phyloP scores from a whole-genome alignment of 352 stramenopile species.

The Phytophthora kernoviae region DNA sequence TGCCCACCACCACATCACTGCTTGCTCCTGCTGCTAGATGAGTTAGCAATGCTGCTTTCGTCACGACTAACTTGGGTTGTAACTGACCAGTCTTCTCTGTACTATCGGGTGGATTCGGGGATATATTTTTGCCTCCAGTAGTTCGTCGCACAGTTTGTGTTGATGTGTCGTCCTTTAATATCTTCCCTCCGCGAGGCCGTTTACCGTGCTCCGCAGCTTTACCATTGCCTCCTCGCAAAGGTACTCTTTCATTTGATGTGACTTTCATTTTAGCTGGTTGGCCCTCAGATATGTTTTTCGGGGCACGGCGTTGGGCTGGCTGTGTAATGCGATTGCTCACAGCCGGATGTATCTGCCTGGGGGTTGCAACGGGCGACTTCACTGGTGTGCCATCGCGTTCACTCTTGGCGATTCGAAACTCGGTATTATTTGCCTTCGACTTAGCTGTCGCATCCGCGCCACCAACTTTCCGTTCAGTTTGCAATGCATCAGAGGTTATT shows the following conservation, averaged over 20 bases:
- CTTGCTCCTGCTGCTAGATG: constrained; percentile 11
- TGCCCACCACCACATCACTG: constrained; percentile 7
- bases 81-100: constrained; percentile 1
- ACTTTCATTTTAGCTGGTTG: background rate
- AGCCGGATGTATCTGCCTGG: no score
- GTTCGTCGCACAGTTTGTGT: constrained; percentile 4
- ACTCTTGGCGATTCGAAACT: background rate
- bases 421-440: constrained; percentile 5
- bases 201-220: constrained; percentile 6
- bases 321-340: no score
- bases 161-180: background rate
- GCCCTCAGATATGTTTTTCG: no score
- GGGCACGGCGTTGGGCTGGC: no score
- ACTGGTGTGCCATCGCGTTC: no score
- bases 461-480: background rate
- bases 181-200: background rate
- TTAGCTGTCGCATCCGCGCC: background rate
- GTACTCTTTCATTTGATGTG: background rate
- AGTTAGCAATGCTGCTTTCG: constrained; percentile 11
- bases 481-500: constrained; percentile 6
- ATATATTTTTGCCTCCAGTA: constrained; percentile 8
- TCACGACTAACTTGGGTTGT: background rate
- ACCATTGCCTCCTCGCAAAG: constrained; percentile 1
- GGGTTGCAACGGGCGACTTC: no score
- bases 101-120: no score